Base-by-base conservation (phyloP, 2,329 filamentous ascomycete species). In the Leptographium radiaticola region DNA sequence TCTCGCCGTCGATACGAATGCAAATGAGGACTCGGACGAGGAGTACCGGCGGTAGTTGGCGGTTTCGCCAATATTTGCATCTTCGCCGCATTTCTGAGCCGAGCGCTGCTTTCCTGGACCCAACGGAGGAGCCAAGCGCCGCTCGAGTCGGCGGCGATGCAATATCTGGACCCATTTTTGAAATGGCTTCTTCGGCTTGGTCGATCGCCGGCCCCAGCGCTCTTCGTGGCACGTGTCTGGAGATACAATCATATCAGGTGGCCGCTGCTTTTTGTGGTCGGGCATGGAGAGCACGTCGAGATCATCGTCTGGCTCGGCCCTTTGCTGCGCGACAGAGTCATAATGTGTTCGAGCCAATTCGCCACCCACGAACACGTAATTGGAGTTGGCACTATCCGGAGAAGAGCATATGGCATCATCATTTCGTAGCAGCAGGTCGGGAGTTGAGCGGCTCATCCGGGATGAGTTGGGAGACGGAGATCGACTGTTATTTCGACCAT, bases 1-100 rank as follows among this genome's bases (percentile, higher is more conserved):
- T 65, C 85, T 89, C 60, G 94, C 77, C 16, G 81, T 84, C n/a
- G 83, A 81, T 42, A 96, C 80, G 63, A 90, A 89, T 2, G 79
- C 85, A 56, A 87, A 81, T 0, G 89, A 94, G 8, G 86, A 88
- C 1, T 77, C 77, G 13, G 87, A 87, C 2, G 84, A 86, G 9
- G 79, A 81, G 53, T 80, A 76, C 55, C 77, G 73, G 60, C 76
- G 75, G 51, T 61, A 62, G 40, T 47, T 6, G 10, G 57, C 53
- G 53, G 54, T 59, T 56, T 42, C 54, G 57, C 49, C 42, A 4
- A 44, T 4, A n/a, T 6, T 16, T 7, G 38, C 40, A n/a, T 46
- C 50, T 7, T 25, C 30, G 18, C 13, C 25, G 16, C 6, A 12
- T n/a, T 45, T 18, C 6, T 12, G 30, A 30, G 31, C 40, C 13